Conservation (phyloP, 2,329 filamentous ascomycete genomes). For the Botryotinia globosa region DNA sequence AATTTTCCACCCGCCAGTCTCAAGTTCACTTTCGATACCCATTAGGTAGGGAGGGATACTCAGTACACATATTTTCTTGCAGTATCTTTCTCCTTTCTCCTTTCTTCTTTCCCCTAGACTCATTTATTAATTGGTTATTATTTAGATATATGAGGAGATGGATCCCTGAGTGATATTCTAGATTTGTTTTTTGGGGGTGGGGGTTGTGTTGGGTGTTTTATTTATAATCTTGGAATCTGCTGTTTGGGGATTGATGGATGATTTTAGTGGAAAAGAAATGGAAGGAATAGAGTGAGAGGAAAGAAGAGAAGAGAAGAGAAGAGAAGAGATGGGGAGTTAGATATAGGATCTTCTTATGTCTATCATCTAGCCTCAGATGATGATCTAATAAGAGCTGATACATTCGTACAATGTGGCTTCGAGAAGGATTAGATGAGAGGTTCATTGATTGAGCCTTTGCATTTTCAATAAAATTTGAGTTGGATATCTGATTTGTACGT, state of each 20-base stretch:
- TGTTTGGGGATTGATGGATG: not conserved
- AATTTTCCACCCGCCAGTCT: not conserved
- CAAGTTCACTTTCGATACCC: not conserved
- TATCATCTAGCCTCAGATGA: not conserved
- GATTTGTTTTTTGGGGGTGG: no score
- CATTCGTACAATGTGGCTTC: not conserved
- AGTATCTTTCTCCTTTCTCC: not conserved
- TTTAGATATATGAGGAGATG: not conserved
- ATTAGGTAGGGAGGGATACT: no score
- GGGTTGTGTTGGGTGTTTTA: not conserved
- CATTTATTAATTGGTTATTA: not conserved
- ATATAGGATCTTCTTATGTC: not conserved
- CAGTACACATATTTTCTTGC: no score
- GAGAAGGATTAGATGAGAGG: not conserved
- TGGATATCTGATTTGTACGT: not conserved
- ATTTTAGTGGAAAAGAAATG: not conserved
- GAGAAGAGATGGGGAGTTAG: not conserved
- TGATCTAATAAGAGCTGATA: not conserved
- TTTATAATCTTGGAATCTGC: not conserved
- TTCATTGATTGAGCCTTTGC: not conserved
- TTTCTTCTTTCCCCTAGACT: no score
- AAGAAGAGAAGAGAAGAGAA: no score
- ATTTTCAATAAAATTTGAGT: not conserved
- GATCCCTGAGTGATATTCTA: no score
- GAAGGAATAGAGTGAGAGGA: not conserved